Conservation (phyloP, 1,139 yeast genomes). For the Suhomyces bokatorum region DNA sequence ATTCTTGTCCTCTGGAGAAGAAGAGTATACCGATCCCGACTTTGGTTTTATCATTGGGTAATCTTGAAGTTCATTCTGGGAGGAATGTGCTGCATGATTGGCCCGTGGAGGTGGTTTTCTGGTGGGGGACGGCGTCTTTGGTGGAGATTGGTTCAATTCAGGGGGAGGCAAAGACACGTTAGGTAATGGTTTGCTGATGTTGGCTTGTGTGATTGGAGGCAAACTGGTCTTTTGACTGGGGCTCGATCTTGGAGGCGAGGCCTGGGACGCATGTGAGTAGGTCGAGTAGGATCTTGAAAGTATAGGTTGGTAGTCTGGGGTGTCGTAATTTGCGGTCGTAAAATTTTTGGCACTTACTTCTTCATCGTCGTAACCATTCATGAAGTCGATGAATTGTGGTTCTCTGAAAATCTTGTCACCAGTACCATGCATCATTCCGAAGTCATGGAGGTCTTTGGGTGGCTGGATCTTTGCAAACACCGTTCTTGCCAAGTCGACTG, state of each 20-base stretch:
- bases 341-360: slow-evolving; percentile 16
- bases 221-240: neutral
- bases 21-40: slow-evolving; percentile 14
- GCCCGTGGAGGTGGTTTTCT: slow-evolving; percentile 25
- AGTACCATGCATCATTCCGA: slow-evolving; percentile 59
- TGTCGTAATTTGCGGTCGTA: slow-evolving; percentile 33
- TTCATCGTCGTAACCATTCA: slow-evolving; percentile 38
- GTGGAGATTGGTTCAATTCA: slow-evolving; percentile 14
- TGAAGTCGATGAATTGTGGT: slow-evolving; percentile 46
- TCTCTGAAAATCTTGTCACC: slow-evolving; percentile 65
- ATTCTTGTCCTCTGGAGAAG: slow-evolving; percentile 30
- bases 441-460: slow-evolving; percentile 56
- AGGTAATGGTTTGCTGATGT: slow-evolving; percentile 5
- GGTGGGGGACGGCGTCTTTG: slow-evolving; percentile 23
- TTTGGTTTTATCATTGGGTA: slow-evolving; percentile 12
- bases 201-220: slow-evolving; percentile 6
- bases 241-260: slow-evolving; percentile 3
- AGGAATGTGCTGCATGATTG: neutral
- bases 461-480: slow-evolving; percentile 71
- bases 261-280: slow-evolving; percentile 17
- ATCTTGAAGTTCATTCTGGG: slow-evolving; percentile 1
- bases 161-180: slow-evolving; percentile 10
- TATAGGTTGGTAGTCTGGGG: slow-evolving; percentile 38
- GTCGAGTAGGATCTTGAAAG: slow-evolving; percentile 38
- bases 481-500: slow-evolving; percentile 69